Evolutionary conservation across 306 rosid species (phyloP), one percentile per base, ranked within the genome.

Genomic region (Trichosanthes cucumerina): DNA sequence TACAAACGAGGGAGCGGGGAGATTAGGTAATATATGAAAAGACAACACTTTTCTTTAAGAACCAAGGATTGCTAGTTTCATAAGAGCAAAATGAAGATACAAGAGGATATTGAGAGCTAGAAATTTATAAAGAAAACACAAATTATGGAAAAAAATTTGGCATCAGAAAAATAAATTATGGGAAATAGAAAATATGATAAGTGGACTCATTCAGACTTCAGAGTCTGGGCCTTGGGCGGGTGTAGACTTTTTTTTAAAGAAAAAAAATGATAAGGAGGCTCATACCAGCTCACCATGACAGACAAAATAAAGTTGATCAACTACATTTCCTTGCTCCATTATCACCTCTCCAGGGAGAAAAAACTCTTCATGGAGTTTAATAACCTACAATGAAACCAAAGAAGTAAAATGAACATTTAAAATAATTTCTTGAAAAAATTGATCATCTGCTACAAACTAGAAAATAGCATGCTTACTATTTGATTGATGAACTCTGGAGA

Each of bases 261-360:
- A 13, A 46, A 46, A 46, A 46, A 46, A 49, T 31, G 33, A 57
- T 53, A 80, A 50, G 73, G 11, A 58, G 76, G 86, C 79, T 50
- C 87, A 75, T 95, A 95, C 99, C 99, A 95, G 84, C 78, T 44
- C 66, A 76, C 97, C 99, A 66, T 92, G 90, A 79, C 97, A 95
- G 80, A 95, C 92, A 81, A 95, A 92, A 83, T 95, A 95, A 57
- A 95, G 90, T 87, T 95, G 99, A 87, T 92, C 99, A 26, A 95
- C 93, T 16, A 81, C 99, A 60, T 87, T 88, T 83, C 97, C 99
- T 79, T 89, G 96, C 77, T 95, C 96, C 93, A 92, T 80, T 78
- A 95, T 80, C 82, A 91, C 91, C 86, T 95, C 97, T 77, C 99
- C 97, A 6, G 97, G 97, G 64, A 95, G 96, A 84, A 92, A 95